Conservation (phyloP, 1,284 basidiomycete genomes). For the Phaffia rhodozyma region DNA sequence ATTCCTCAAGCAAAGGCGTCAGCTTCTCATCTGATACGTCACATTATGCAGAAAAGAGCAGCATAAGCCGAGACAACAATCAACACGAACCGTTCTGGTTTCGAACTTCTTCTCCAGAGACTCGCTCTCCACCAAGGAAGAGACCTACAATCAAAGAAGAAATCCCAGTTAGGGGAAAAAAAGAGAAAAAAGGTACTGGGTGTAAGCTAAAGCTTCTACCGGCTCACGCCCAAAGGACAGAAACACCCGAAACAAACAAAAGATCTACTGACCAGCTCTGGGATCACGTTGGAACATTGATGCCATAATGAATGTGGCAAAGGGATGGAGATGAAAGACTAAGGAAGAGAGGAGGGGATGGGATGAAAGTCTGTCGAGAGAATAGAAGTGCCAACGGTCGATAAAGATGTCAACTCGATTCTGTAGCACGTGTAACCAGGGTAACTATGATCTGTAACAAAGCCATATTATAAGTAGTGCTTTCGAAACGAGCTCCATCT, state of each 20-base stretch:
- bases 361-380: neutral
- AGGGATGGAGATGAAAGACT: neutral
- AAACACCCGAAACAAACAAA: neutral
- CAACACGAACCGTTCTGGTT: slow-evolving; percentile 75
- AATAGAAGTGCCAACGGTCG: neutral
- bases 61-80: neutral
- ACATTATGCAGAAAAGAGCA: neutral
- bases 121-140: slow-evolving; percentile 85
- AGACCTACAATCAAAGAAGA: slow-evolving; percentile 44
- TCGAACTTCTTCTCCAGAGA: slow-evolving; percentile 87
- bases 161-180: neutral
- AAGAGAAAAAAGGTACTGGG: slow-evolving; percentile 13
- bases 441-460: no score
- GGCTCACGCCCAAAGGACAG: slow-evolving; percentile 7
- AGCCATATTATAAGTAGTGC: no score
- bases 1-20: slow-evolving; percentile 14
- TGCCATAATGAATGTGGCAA: slow-evolving; percentile 16
- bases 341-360: neutral
- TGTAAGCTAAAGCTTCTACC: slow-evolving; percentile 16
- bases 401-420: no score
- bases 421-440: no score
- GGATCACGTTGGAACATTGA: slow-evolving; percentile 38
- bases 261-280: slow-evolving; percentile 30
- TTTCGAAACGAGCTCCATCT: no score
- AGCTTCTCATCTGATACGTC: neutral